phyloP scores from a whole-genome alignment of 768 basidiomycete genomes.

The Asterophora parasitica region DNA sequence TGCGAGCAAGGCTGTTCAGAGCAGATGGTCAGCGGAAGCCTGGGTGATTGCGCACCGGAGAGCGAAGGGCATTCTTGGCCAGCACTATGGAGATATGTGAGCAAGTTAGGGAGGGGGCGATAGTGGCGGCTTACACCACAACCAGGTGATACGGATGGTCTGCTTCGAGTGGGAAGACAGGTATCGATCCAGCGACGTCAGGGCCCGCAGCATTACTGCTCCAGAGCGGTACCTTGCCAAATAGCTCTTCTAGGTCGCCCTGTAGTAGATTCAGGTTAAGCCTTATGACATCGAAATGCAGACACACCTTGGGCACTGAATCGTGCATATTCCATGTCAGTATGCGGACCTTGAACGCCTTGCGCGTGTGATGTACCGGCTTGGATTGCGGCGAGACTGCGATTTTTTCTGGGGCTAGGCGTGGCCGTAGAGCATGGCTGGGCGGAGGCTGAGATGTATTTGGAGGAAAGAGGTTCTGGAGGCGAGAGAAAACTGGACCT shows the following conservation, averaged over 20 bases:
- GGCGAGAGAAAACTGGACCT: constrained; percentile 10
- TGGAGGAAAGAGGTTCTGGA: constrained; percentile 18
- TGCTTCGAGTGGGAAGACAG: constrained; percentile 43
- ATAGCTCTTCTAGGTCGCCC: constrained; percentile 70
- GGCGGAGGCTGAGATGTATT: not conserved
- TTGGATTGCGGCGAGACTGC: constrained; percentile 4
- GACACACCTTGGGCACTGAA: constrained; percentile 62
- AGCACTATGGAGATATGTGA: constrained; percentile 21
- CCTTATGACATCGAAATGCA: not conserved
- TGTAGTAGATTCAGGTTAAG: constrained; percentile 20
- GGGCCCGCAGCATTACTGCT: constrained; percentile 18
- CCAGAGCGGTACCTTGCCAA: constrained; percentile 55
- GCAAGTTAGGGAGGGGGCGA: too few relatives aligned
- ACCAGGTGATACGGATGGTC: constrained; percentile 73
- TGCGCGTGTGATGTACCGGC: not conserved
- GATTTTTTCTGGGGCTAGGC: constrained; percentile 9
- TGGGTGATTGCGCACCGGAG: constrained; percentile 41
- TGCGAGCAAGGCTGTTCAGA: constrained; percentile 18
- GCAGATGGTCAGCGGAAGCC: not conserved
- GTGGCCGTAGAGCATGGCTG: not conserved
- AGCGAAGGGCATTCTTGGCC: constrained; percentile 83
- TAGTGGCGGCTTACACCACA: constrained; percentile 52
- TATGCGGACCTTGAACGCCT: constrained; percentile 56
- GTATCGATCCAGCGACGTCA: constrained; percentile 30
- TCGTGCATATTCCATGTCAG: constrained; percentile 88